Evolutionary conservation across 2,329 filamentous ascomycete genomes (phyloP), one percentile per base, ranked within the genome.

Genomic region (Fusarium domesticum): DNA sequence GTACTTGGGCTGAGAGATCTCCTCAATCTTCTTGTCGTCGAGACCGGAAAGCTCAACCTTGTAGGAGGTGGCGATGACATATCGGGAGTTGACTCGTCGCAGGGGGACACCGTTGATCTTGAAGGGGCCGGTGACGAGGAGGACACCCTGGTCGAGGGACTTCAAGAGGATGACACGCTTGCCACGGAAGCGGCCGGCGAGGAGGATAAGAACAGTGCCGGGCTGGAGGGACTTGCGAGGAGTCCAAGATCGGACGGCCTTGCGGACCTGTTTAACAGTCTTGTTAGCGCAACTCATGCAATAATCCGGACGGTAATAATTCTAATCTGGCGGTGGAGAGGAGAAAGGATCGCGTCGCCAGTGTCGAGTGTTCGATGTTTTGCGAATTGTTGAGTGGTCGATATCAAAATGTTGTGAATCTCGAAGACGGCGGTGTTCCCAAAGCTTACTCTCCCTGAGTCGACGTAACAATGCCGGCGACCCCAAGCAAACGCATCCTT

Each of bases 81-180:
- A 95, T 76, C 88, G 85, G 71, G 89, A 80, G 80, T 95, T 95
- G 72, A 95, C 88, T 73, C 88, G 84, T 77, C 93, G 87, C 69
- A 98, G 86, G 64, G 93, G 93, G 61, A 98, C 93, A 75, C 93
- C 93, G 81, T 98, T 98, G 80, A 98, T 87, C 87, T 97, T 98
- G 88, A 97, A 98, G 72, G 93, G 93, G 67, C 93, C 93, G 71
- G 93, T 98, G 68, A 98, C 90, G 73, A 98, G 89, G 74, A 98
- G 90, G 61, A 96, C 89, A 78, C 93, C 93, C 80, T 96, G 89
- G 70, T 89, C 81, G 70, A 98, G 91, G 76, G 86, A 83, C 85
- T 97, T 97, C 74, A 98, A 87, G 77, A 97, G 90, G 69, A 98
- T 82, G 69, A 98, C 93, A 73, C 93, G 93, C 90, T 98, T 98